phyloP scores from a whole-genome alignment of 306 rosid genomes.

The Rosa lucieae region DNA sequence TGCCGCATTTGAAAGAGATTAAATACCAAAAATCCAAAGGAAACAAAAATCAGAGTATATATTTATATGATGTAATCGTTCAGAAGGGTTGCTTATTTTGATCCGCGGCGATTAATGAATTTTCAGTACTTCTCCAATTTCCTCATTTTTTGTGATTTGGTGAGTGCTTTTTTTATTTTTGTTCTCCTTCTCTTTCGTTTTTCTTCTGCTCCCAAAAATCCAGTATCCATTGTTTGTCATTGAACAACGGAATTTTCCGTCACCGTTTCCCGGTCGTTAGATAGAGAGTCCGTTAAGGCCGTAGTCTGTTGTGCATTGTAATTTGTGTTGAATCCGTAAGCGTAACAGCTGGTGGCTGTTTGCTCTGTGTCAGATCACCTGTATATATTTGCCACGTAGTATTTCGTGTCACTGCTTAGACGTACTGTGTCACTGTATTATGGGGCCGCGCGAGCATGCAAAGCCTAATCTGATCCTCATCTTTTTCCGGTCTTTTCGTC shows the following conservation, averaged over 20 bases:
- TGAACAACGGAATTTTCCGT: not conserved
- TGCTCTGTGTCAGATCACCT: not conserved
- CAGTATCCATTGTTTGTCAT: not conserved
- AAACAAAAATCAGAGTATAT: not conserved
- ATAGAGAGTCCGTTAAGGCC: not conserved
- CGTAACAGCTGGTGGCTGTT: not conserved
- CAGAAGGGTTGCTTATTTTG: constrained; percentile 30
- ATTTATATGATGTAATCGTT: constrained; percentile 30
- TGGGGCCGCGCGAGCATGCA: not conserved
- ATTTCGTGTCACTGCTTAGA: not conserved
- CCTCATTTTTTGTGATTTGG: constrained; percentile 16
- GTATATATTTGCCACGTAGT: constrained; percentile 14
- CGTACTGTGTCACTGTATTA: not conserved
- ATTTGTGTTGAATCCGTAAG: constrained; percentile 2
- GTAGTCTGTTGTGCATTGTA: not conserved
- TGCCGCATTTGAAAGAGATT: not conserved
- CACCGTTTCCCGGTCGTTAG: not conserved
- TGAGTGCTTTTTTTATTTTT: constrained; percentile 4
- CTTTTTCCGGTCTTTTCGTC: constrained; percentile 1
- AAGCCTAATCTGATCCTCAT: not conserved
- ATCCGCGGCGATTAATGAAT: constrained; percentile 41
- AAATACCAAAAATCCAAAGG: constrained; percentile 5
- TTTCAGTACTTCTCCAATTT: constrained; percentile 24
- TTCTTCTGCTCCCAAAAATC: not conserved
- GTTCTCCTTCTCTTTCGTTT: no score